Evolutionary conservation across 352 stramenopile species (phyloP), one percentile per base, ranked within the genome.

Genomic region (Phytophthora melonis): DNA sequence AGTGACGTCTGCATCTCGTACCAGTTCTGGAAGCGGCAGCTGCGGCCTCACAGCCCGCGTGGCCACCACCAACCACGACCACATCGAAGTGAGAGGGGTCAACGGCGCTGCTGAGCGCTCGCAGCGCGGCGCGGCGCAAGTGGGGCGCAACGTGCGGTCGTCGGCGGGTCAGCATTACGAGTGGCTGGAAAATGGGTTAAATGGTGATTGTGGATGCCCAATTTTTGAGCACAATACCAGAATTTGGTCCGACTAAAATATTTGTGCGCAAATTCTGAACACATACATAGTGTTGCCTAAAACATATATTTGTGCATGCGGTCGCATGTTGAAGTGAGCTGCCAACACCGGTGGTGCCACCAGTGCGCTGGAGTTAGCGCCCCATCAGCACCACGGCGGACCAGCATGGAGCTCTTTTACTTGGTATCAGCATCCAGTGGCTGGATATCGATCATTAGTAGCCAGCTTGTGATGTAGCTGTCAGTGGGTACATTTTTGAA

Each of bases 11-110:
- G n/a, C n/a, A n/a, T n/a, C n/a, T n/a, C n/a, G 30, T 66, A 90
- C 83, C 83, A 59, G 84, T 81, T 66, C 80, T 74, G 16, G 82
- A 86, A 5, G 84, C 81, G 6, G 84, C 80, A 0, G 84, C 80
- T 6, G 84, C 84, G 62, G 84, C 84, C 67, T 91, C 84, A 18
- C 84, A 91, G 59, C 84, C 84, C 10, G 84, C 84, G 65, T 91
- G 84, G 3, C 84, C 84, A 47, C 84, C 84, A 16, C 84, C 84
- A 14, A 91, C 80, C 5, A 91, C 82, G n/a, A 91, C 58, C 23
- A 91, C 84, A 54, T 91, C 84, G 53, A 83, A 90, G 18, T 72
- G 66, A 19, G 39, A 58, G 64, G 60, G 65, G 32, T 16, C 16
- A 5, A 57, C 43, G 23, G 34, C 47, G 50, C 43, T 77, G 34